phyloP scores from a whole-genome alignment of 306 rosid species.

The Fagus crenata region DNA sequence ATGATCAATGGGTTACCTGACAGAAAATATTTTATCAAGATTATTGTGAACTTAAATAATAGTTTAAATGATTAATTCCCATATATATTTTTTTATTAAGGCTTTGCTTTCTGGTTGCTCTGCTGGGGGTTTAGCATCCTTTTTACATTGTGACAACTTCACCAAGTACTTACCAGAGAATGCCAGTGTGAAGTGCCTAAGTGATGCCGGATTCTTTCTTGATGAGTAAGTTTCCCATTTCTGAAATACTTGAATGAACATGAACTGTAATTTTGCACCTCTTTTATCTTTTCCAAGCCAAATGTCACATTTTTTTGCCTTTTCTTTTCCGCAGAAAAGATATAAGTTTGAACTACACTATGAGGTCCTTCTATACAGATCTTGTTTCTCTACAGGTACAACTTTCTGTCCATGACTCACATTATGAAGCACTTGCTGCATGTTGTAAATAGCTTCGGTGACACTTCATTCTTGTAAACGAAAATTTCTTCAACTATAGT shows the following conservation, averaged over 20 bases:
- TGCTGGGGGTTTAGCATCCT: slow-evolving; percentile 92
- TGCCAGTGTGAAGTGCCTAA: slow-evolving; percentile 80
- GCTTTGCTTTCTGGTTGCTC: slow-evolving; percentile 97
- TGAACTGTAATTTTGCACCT: slow-evolving; percentile 9
- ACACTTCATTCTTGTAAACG: not conserved
- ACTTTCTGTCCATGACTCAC: not conserved
- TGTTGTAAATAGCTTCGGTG: not conserved
- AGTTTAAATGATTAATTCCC: not conserved
- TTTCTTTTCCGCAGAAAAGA: slow-evolving; percentile 55
- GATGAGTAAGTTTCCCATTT: slow-evolving; percentile 48
- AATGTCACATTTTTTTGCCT: not conserved
- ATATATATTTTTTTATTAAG: slow-evolving; percentile 39
- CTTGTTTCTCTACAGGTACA: slow-evolving; percentile 76
- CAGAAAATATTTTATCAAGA: not conserved
- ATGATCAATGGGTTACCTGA: no score
- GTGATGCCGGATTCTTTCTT: slow-evolving; percentile 95
- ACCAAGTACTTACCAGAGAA: slow-evolving; percentile 59
- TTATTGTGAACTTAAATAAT: slow-evolving; percentile 18
- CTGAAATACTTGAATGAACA: slow-evolving; percentile 12
- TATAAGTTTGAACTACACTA: slow-evolving; percentile 55
- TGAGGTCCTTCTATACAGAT: slow-evolving; percentile 61
- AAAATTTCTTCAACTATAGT: not conserved
- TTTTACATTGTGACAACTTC: slow-evolving; percentile 79
- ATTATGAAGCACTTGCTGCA: not conserved
- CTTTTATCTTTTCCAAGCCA: slow-evolving; percentile 2